Evolutionary conservation across 2,329 filamentous ascomycete genomes (phyloP).

Genomic region (Phaeomoniella chlamydospora): DNA sequence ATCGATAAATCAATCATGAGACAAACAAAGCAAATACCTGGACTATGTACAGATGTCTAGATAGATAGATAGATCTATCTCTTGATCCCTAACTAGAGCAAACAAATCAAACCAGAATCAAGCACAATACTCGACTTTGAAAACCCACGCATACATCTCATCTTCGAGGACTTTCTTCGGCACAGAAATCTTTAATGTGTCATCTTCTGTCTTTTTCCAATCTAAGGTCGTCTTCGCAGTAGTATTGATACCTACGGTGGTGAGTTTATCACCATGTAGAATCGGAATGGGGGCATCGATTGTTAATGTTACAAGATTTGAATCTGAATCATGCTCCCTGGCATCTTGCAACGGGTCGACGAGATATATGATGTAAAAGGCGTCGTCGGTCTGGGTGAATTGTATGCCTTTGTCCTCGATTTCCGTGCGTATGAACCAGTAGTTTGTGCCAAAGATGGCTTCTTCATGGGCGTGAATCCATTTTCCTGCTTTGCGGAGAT

Average conservation of each 20-base stretch:
- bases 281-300: conserved; percentile 32
- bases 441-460: conserved; percentile 43
- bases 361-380: conserved; percentile 38
- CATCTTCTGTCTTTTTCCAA: not conserved
- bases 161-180: conserved; percentile 16
- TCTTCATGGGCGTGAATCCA: conserved; percentile 42
- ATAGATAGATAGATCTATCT: too few relatives aligned
- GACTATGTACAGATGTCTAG: too few relatives aligned
- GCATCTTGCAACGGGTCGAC: conserved; percentile 26
- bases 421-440: conserved; percentile 34
- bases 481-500: conserved; percentile 34
- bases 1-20: too few relatives aligned
- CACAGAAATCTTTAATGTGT: conserved; percentile 15
- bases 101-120: too few relatives aligned
- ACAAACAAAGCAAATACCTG: too few relatives aligned
- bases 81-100: too few relatives aligned
- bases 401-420: conserved; percentile 27
- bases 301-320: not conserved
- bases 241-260: conserved; percentile 23
- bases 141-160: conserved; percentile 28
- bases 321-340: conserved; percentile 3
- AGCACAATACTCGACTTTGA: conserved; percentile 20
- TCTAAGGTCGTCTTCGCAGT: conserved; percentile 10
- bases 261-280: conserved; percentile 31
- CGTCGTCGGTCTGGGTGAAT: conserved; percentile 37